Evolutionary conservation across 805 yeast genomes (phyloP), one percentile per base, ranked within the genome.

Genomic region (Candida tibetensis): DNA sequence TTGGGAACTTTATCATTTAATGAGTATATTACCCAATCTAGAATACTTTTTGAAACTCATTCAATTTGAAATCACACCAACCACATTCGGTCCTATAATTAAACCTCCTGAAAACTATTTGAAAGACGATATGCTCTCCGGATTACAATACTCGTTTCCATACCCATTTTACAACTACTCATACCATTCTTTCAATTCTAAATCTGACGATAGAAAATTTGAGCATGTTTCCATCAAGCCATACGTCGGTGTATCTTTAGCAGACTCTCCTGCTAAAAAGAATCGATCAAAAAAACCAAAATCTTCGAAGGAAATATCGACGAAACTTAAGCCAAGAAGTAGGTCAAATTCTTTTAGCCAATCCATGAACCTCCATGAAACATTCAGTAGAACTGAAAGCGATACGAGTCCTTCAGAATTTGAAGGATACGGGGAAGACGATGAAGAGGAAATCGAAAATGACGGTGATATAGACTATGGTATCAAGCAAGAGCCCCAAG

Each of bases 81-180:
- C 73, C 4, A 55, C 64, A 3, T 62, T 60, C 38, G 74, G 73
- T 1, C 58, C 64, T 8, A 41, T 69, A 14, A 61, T 69, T 15
- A 52, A 51, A 34, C 74, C 74, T 2, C 74, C 74, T 1, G 52
- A 52, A 19, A 68, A 66, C 45, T 65, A 52, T 42, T 40, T 68
- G 42, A 56, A 51, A 25, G 58, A 58, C 34, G 52, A 58, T 17
- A 57, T 69, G 63, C 51, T 60, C 28, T 63, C 58, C 41, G 74
- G 74, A 1, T 62, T 66, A 35, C 69, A 64, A 38, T 69, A 64
- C 42, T 72, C 74, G 17, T 67, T 64, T 41, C 74, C 74, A 5
- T 69, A 61, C 40, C 73, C 74, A 25, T 69, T 67, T 41, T 69
- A 69, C 50, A 69, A 69, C 38, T 69, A 58, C 47, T 66, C 72